Percentiles rank a stretch among this genome's conserved stretches.
Evolutionary conservation across 805 yeast genomes (phyloP).

Genomic region (Starmerella lactis-condensi): DNA sequence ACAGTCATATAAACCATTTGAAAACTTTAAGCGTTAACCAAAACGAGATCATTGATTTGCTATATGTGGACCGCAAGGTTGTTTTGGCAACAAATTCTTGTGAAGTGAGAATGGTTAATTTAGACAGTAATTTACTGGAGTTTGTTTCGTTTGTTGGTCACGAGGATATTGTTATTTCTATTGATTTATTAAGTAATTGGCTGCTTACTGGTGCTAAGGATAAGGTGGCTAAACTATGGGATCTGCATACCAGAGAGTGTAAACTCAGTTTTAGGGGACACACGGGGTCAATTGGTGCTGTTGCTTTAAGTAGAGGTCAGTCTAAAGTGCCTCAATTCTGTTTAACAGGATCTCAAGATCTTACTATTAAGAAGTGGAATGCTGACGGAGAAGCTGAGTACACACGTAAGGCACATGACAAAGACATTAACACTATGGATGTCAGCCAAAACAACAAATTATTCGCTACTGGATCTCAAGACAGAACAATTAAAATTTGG

Average conservation of each 20-base stretch:
- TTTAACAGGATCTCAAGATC: slow-evolving; percentile 68
- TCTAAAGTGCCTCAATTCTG: slow-evolving; percentile 40
- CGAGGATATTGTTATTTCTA: slow-evolving; percentile 59
- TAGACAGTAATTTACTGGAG: slow-evolving; percentile 20
- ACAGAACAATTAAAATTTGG: slow-evolving; percentile 84
- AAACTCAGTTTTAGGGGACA: slow-evolving; percentile 68
- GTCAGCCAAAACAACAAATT: slow-evolving; percentile 76
- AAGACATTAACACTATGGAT: slow-evolving; percentile 80
- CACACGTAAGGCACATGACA: slow-evolving; percentile 92
- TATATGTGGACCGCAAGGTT: slow-evolving; percentile 45
- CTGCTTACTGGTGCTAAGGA: slow-evolving; percentile 85
- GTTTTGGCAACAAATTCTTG: slow-evolving; percentile 93
- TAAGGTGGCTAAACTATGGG: slow-evolving; percentile 70
- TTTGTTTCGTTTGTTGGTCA: slow-evolving; percentile 60
- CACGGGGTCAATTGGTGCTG: slow-evolving; percentile 68
- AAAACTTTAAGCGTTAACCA: slow-evolving; percentile 65
- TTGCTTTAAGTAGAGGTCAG: slow-evolving; percentile 41
- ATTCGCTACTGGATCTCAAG: slow-evolving; percentile 89
- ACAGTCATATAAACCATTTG: slow-evolving; percentile 1
- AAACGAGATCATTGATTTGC: slow-evolving; percentile 84
- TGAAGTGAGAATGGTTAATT: slow-evolving; percentile 48
- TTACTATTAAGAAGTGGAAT: slow-evolving; percentile 73
- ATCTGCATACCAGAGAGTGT: slow-evolving; percentile 27
- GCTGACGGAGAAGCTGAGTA: slow-evolving; percentile 44
- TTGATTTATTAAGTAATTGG: slow-evolving; percentile 78